phyloP scores from a whole-genome alignment of 2,329 filamentous ascomycete genomes.

The Sporothrix pallida region DNA sequence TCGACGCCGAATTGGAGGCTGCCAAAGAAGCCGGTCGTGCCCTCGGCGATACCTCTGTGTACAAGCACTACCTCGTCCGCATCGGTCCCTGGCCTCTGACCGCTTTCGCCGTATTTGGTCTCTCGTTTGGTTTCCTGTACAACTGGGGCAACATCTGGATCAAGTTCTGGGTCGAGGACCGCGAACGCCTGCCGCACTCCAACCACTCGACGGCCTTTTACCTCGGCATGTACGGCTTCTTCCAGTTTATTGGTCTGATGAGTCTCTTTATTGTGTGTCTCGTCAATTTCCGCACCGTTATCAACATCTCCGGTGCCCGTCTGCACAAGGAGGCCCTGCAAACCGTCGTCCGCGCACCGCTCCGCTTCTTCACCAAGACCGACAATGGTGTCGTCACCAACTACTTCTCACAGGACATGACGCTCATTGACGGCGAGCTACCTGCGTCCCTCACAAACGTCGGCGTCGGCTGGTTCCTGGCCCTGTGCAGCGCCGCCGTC shows the following conservation, averaged over 20 bases:
- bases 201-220: slow-evolving; percentile 41
- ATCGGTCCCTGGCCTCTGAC: slow-evolving; percentile 34
- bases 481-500: slow-evolving; percentile 42
- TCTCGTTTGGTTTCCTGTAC: slow-evolving; percentile 39
- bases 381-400: slow-evolving; percentile 48
- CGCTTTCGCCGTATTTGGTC: slow-evolving; percentile 35
- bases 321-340: slow-evolving; percentile 44
- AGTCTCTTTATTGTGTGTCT: slow-evolving; percentile 39
- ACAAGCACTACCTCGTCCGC: slow-evolving; percentile 40
- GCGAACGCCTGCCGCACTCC: slow-evolving; percentile 34
- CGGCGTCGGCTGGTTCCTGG: slow-evolving; percentile 36
- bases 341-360: slow-evolving; percentile 45
- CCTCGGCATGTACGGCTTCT: slow-evolving; percentile 42
- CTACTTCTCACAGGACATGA: slow-evolving; percentile 52
- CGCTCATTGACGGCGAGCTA: slow-evolving; percentile 49
- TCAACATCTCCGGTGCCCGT: slow-evolving; percentile 37
- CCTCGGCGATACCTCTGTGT: slow-evolving; percentile 30
- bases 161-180: slow-evolving; percentile 42
- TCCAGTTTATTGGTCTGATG: slow-evolving; percentile 38
- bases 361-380: slow-evolving; percentile 47
- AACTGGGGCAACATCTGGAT: slow-evolving; percentile 43
- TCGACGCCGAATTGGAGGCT: not conserved
- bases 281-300: slow-evolving; percentile 38
- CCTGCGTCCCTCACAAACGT: slow-evolving; percentile 44
- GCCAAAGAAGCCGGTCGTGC: slow-evolving; percentile 10